Evolutionary conservation across 441 rosid species (phyloP).

Genomic region (Bocquillonia castaneifolia): DNA sequence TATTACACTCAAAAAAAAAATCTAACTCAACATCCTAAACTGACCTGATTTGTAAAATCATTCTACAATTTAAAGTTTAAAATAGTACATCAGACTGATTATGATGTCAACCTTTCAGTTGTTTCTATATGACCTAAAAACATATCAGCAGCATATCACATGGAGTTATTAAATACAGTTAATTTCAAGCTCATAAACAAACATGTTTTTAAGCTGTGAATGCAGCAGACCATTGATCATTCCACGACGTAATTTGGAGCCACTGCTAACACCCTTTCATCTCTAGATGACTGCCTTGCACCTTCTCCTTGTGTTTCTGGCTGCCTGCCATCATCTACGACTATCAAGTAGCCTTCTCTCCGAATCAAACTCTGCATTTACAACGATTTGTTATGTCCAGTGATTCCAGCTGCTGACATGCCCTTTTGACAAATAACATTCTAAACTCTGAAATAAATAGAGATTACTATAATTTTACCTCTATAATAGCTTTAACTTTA

Average conservation of each 20-base stretch:
- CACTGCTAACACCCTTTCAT: constrained; percentile 76
- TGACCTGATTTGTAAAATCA: neutral
- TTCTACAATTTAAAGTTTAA: neutral
- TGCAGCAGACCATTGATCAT: constrained; percentile 43
- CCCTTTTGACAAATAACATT: neutral
- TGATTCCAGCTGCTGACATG: neutral
- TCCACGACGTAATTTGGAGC: constrained; percentile 82
- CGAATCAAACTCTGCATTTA: constrained; percentile 69
- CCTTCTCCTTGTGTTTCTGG: constrained; percentile 41
- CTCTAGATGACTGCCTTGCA: constrained; percentile 48
- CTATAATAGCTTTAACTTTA: constrained; percentile 69
- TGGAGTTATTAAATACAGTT: neutral
- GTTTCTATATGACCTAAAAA: neutral
- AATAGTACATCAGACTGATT: neutral
- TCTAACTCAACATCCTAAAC: no score
- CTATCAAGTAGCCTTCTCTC: constrained; percentile 81
- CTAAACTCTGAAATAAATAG: neutral
- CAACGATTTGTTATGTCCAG: neutral
- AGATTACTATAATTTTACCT: constrained; percentile 39
- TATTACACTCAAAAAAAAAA: no score
- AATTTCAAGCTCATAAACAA: no score
- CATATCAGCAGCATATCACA: neutral
- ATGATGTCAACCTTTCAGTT: neutral
- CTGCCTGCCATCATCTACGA: constrained; percentile 68
- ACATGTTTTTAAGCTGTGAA: neutral